Base-by-base conservation (phyloP, 1,284 basidiomycete genomes). In the Sporisorium graminicola region DNA sequence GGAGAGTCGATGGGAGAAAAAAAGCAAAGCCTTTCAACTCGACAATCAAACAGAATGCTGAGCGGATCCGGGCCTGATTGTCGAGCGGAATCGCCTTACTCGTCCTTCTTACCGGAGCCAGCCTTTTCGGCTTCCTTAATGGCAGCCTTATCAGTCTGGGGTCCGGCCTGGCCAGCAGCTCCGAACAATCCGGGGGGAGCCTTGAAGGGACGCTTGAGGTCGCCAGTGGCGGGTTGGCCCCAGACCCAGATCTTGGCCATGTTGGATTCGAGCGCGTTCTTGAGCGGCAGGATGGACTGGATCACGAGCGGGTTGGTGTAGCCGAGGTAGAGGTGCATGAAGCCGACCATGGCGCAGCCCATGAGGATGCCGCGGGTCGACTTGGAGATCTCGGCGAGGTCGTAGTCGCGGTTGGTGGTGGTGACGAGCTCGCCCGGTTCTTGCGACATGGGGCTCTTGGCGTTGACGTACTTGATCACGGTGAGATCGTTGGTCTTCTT, bases 401-500 rank as follows among this genome's bases (percentile, higher is more conserved):
- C 95, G 80, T 99, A 99, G 85, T 98, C 96, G 65, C 91, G 89
- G 67, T 94, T 91, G 24, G 95, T 98, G 9, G 94, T 97, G n/a
- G 92, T 94, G 29, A 95, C 90, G 8, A 96, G 90, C 84, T 92
- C 90, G 46, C 92, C 92, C 24, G 91, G 90, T 65, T 93, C 92
- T 73, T 90, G 86, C 20, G 90, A 90, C 82, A 82, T 82, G 54
- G 83, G 78, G 58, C 65, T 78, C 61, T 85, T 86, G 20, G 89
- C 88, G 77, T 88, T 87, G 57, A 88, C 88, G 81, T 96, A 98
- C 90, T 98, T 98, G 82, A 98, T 89, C 40, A 97, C 93, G 3
- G 94, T 94, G 86, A 93, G 90, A 87, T 98, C 96, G 85, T 98
- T 98, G 90, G 94, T 95, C 81, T 90, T 88, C 89, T 94, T 95